Base-by-base conservation (phyloP, 106 monocot species). In the Xerophyta viscosa region DNA sequence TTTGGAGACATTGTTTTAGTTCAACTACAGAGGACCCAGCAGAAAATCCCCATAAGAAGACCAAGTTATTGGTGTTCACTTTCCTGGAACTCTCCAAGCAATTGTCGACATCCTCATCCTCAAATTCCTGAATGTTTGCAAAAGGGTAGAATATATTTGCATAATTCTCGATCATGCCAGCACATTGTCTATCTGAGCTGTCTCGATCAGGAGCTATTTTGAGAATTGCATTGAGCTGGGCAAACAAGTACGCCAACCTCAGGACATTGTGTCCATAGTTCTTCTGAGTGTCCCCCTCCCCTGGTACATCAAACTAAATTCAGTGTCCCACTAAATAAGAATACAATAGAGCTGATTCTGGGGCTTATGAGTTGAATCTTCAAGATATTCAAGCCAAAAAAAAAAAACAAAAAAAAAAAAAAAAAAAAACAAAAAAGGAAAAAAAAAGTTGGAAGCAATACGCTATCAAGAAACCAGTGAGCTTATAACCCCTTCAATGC, bases 31-130 rank as follows among this genome's bases (percentile, higher is more conserved):
- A 77, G 33, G 31, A 44, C 20, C 51, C 31, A 21, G 23, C 37
- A 20, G 53, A 48, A 65, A 84, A 88, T 24, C 86, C 81, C 86
- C 80, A 85, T 33, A 85, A 46, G 50, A 84, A 79, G 29, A 84
- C 44, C 37, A 84, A 39, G 23, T 63, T 66, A 50, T 66, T 51
- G 12, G 48, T 64, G 44, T 71, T 62, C 24, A 68, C 47, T 67
- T 58, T 65, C 46, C 49, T 69, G 9, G 15, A 41, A 21, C 56
- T 61, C n/a, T 39, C 46, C 33, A 30, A 37, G 27, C 20, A 17
- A 19, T 23, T 12, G 47, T 12, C 31, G 36, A 27, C 41, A 27
- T 71, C 51, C 15, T 57, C 68, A 50, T 72, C 58, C 10, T 29
- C 59, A 27, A 31, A 23, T 21, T 78, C 74, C 36, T 51, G 43